Evolutionary conservation across 2,329 filamentous ascomycete genomes (phyloP).

Genomic region (Apiospora phragmitis): DNA sequence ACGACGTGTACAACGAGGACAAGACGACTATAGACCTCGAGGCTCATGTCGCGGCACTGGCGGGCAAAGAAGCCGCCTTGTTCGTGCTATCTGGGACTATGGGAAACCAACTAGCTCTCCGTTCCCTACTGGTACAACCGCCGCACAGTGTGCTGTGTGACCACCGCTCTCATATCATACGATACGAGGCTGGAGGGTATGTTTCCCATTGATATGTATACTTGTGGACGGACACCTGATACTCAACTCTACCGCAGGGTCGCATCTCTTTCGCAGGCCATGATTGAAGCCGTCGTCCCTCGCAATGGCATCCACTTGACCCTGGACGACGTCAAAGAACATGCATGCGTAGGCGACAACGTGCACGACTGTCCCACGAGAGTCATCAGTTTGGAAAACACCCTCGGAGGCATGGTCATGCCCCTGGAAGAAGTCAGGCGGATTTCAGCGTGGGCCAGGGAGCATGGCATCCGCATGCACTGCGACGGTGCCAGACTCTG

Average conservation of each 20-base stretch:
- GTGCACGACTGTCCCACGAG: constrained; percentile 42
- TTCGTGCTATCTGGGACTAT: constrained; percentile 79
- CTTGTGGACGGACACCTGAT: neutral
- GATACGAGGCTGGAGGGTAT: constrained; percentile 53
- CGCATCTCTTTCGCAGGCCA: constrained; percentile 64
- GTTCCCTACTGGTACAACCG: constrained; percentile 67
- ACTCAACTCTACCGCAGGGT: constrained; percentile 34
- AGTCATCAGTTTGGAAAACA: constrained; percentile 44
- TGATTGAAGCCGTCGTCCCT: constrained; percentile 49
- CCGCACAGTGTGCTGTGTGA: constrained; percentile 73
- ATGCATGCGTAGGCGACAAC: constrained; percentile 41
- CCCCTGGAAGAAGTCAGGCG: constrained; percentile 34
- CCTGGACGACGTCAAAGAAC: constrained; percentile 39
- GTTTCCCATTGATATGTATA: neutral
- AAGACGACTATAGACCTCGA: constrained; percentile 69
- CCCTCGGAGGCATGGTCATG: constrained; percentile 36
- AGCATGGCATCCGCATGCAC: constrained; percentile 44
- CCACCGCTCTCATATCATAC: constrained; percentile 65
- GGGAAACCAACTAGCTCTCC: constrained; percentile 77
- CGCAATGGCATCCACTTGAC: constrained; percentile 41
- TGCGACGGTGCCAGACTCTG: constrained; percentile 54
- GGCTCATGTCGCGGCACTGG: constrained; percentile 62
- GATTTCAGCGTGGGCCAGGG: constrained; percentile 34
- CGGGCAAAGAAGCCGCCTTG: constrained; percentile 65
- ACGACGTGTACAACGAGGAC: constrained; percentile 76